Evolutionary conservation across 2,329 filamentous ascomycete genomes (phyloP), one percentile per base, ranked within the genome.

Genomic region (Trichophyton benhamiae): DNA sequence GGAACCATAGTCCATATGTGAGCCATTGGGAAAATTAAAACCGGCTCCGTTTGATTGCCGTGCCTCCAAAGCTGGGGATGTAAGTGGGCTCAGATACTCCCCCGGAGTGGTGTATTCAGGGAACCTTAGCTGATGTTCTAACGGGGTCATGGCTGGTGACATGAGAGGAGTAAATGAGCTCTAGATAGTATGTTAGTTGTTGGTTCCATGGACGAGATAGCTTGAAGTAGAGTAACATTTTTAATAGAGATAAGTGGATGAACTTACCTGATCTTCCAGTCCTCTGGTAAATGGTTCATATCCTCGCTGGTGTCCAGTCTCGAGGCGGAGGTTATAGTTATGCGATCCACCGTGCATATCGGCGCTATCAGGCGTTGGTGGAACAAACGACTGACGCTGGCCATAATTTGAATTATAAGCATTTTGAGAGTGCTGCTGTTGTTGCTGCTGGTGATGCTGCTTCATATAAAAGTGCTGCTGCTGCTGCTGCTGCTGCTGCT

Each of bases 1-100:
- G n/a, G 41, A n/a, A 1, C 72, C 72, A 49, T 74, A 73, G 57
- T 76, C 75, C 2, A 72, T 71, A 13, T 73, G 66, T 52, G 73
- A 70, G 38, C 69, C 67, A 8, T 69, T 68, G 44, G 72, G 70
- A 58, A 73, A 74, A 11, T 71, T 68, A 59, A 73, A 75, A 53
- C 68, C 66, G 64, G 72, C 71, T 30, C 68, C 64, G 62, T 71
- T 71, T 62, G 72, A 62, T 49, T 72, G 72, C 59, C 77, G 76
- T 7, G 78, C 77, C 68, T 79, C 76, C 30, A 80, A 71, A n/a
- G 78, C 78, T 2, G 78, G 78, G 8, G 78, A 80, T 1, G 77
- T 79, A 38, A 80, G 71, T 25, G 78, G 78, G 25, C 76, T 80
- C 64, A 80, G 79, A 66, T 78, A 77, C 66, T 79, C 77, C 57